These are phyloP conservation scores for Apiospora koreana DNA, from an alignment of 2,329 filamentous ascomycete genomes.

Conservation along the genomic window DNA sequence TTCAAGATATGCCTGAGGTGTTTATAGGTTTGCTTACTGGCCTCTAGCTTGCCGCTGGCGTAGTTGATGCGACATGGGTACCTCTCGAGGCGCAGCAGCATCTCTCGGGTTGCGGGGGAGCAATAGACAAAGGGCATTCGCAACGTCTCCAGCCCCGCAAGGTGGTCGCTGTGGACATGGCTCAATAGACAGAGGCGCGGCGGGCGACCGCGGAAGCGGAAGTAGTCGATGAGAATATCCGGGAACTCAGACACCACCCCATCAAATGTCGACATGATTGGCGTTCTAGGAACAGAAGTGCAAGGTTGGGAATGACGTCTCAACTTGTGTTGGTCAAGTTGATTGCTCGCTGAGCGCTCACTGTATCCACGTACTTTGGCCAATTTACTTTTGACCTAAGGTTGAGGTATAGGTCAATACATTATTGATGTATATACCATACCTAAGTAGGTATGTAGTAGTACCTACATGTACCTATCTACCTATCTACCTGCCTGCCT, in stretches of 20 bases:
- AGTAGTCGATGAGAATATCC: slow-evolving; percentile 81
- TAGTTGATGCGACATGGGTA: slow-evolving; percentile 81
- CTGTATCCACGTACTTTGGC: too few relatives aligned
- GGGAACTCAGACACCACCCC: slow-evolving; percentile 77
- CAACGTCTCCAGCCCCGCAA: slow-evolving; percentile 76
- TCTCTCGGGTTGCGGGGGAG: slow-evolving; percentile 78
- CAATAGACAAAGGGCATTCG: slow-evolving; percentile 87
- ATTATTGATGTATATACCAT: too few relatives aligned
- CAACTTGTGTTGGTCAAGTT: too few relatives aligned
- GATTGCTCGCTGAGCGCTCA: too few relatives aligned
- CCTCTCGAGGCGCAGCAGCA: slow-evolving; percentile 78
- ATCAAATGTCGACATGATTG: slow-evolving; percentile 75
- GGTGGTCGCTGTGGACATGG: slow-evolving; percentile 90
- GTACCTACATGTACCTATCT: too few relatives aligned
- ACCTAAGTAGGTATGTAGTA: too few relatives aligned
- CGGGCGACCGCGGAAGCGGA: slow-evolving; percentile 57
- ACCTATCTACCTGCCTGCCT: too few relatives aligned
- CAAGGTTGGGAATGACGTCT: too few relatives aligned
- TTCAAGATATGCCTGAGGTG: slow-evolving; percentile 75
- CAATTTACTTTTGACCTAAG: too few relatives aligned
- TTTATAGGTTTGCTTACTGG: slow-evolving; percentile 69
- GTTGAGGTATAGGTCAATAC: too few relatives aligned
- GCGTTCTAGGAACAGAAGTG: not conserved
- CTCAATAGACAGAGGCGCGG: slow-evolving; percentile 84
- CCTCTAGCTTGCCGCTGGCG: slow-evolving; percentile 74